These are phyloP conservation scores for Apiospora malaysiana DNA, from an alignment of 2,329 filamentous ascomycete species.

Conservation along the genomic window DNA sequence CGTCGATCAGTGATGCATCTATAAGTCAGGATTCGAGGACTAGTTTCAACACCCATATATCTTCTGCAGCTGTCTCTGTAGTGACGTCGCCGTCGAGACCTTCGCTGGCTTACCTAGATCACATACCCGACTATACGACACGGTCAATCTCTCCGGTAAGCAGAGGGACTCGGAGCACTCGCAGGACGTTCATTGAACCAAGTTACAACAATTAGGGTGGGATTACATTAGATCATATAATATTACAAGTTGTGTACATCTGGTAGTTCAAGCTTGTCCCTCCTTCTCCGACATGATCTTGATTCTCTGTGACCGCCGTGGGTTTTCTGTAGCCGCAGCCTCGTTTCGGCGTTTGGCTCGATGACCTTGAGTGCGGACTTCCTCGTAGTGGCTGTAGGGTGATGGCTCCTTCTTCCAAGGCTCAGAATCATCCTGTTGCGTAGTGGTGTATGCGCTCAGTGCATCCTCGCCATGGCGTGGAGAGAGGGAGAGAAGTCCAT, in stretches of 20 bases:
- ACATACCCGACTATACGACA: not conserved
- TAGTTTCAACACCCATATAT: not conserved
- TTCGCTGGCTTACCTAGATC: not conserved
- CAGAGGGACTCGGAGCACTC: not conserved
- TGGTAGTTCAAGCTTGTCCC: not conserved
- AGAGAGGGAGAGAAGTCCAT: not conserved
- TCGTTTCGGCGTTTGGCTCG: not conserved
- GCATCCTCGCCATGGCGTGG: not conserved
- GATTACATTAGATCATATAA: not conserved
- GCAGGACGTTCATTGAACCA: not conserved
- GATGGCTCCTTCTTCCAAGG: conserved; percentile 3
- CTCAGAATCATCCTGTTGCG: conserved; percentile 1
- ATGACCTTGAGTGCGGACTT: not conserved
- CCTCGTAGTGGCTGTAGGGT: not conserved
- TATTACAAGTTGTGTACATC: conserved; percentile 1
- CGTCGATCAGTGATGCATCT: not conserved
- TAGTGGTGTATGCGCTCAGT: not conserved
- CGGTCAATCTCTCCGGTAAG: not conserved
- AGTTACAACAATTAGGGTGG: not conserved
- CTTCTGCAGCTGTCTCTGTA: not conserved
- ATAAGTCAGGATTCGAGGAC: not conserved
- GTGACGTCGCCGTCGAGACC: not conserved
- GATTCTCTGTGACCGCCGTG: conserved; percentile 6
- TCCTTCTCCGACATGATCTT: conserved; percentile 2
- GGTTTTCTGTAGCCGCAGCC: not conserved